Evolutionary conservation across 495 filamentous ascomycete genomes (phyloP), one percentile per base, ranked within the genome.

Genomic region (Patellaria atrata): DNA sequence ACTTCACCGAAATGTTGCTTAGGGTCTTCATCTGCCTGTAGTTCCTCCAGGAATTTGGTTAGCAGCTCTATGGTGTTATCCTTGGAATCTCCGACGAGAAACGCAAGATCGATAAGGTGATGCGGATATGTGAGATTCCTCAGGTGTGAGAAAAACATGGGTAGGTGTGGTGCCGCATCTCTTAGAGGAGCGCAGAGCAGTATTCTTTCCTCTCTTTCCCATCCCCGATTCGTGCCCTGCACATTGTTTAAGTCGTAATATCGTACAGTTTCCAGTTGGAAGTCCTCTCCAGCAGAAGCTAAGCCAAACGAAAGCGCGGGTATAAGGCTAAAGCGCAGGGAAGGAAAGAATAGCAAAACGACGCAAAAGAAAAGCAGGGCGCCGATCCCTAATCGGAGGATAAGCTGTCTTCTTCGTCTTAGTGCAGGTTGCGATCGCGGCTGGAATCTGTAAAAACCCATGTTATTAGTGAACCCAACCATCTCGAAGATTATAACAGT

Each of bases 91-190:
- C 91, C 94, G 12, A 99, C 91, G 30, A 99, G 62, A 52, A 99
- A 99, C 3, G 89, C 91, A 13, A 99, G 64, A 49, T 99, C 91
- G 51, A 99, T 85, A 27, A 96, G 67, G 50, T 91, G 77, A 53
- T 99, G 91, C 0, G 91, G 91, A 51, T 99, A 99, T 22, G 91
- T 99, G 35, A 99, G 79, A 58, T 96, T 99, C 29, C 70, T 75
- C 26, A 99, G 71, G 55, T 99, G 91, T 21, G 75, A 76, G 60
- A 99, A 99, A 68, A 99, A 96, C 89, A 99, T 94, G 26, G 80
- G 78, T 4, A 99, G 63, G 65, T 99, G 91, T 14, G 80, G 71
- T 47, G 87, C 75, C 15, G 91, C 91, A 56, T 99, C 91, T 51
- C 91, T 75, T 29, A 99, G 67, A 23, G 91, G 91, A 5, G 91